phyloP scores from a whole-genome alignment of 2,329 filamentous ascomycete species.

The Aureobasidium sp. region DNA sequence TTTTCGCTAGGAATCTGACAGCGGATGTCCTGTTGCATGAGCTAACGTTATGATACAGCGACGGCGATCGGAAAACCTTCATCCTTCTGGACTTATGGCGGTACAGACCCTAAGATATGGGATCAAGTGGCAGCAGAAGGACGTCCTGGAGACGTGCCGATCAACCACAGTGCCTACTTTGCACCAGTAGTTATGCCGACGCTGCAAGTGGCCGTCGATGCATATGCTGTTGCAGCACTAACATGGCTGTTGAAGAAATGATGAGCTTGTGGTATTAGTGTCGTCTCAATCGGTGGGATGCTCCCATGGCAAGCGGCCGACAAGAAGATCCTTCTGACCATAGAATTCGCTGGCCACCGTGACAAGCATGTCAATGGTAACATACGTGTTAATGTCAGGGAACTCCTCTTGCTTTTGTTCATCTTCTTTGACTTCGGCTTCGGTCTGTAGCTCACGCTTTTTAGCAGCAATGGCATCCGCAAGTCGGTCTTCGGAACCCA shows the following conservation, averaged over 20 bases:
- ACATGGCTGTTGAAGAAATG: slow-evolving; percentile 23
- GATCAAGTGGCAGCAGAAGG: slow-evolving; percentile 42
- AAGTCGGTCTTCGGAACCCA: background rate
- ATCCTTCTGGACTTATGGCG: slow-evolving; percentile 50
- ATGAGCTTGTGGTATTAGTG: background rate
- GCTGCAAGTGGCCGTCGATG: slow-evolving; percentile 41
- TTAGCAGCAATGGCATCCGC: slow-evolving; percentile 9
- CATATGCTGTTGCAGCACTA: slow-evolving; percentile 29
- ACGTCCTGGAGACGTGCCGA: slow-evolving; percentile 40
- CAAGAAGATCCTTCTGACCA: slow-evolving; percentile 77
- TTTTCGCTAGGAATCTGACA: background rate
- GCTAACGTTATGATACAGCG: slow-evolving; percentile 23
- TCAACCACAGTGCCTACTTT: slow-evolving; percentile 54
- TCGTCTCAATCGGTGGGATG: background rate
- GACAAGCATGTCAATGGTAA: slow-evolving; percentile 87
- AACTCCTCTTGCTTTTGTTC: slow-evolving; percentile 15
- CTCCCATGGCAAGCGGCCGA: slow-evolving; percentile 38
- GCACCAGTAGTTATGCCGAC: slow-evolving; percentile 53
- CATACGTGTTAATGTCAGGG: slow-evolving; percentile 36
- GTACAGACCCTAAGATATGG: slow-evolving; percentile 42
- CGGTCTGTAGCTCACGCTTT: background rate
- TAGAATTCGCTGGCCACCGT: slow-evolving; percentile 82
- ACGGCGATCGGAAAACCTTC: slow-evolving; percentile 40
- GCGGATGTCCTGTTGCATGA: background rate
- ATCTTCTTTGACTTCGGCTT: slow-evolving; percentile 9